phyloP scores from a whole-genome alignment of 441 rosid species.

The Aleurites moluccanus region DNA sequence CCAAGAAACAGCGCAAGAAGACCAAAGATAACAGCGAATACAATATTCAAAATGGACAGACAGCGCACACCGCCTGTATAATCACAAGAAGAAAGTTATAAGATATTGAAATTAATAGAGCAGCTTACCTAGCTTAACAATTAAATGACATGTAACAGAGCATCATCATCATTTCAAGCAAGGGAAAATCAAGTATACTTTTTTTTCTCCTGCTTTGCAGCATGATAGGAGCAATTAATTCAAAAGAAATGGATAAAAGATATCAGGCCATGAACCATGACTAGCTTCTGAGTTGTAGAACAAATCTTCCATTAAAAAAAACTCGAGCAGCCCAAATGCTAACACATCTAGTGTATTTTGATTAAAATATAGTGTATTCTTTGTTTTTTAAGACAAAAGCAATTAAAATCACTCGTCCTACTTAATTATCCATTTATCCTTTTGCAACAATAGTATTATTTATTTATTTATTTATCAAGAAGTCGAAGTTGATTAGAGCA shows the following conservation, averaged over 20 bases:
- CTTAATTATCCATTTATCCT: not conserved
- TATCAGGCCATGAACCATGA: not conserved
- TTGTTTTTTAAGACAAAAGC: conserved; percentile 28
- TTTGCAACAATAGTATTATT: not conserved
- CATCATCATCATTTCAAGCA: not conserved
- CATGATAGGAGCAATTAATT: not conserved
- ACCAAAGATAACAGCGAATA: conserved; percentile 68
- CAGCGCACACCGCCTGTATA: conserved; percentile 82
- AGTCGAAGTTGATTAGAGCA: not conserved
- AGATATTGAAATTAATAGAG: conserved; percentile 34
- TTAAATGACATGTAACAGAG: not conserved
- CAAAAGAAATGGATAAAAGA: not conserved
- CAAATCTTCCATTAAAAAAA: not conserved
- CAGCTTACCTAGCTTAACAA: not conserved
- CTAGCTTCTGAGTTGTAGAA: not conserved
- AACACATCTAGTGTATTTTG: not conserved
- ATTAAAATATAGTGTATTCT: not conserved
- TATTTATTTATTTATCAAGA: not conserved
- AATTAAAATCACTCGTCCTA: not conserved
- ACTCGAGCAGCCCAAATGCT: not conserved
- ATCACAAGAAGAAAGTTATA: conserved; percentile 12
- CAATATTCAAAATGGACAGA: conserved; percentile 62
- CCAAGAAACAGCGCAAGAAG: conserved; percentile 85
- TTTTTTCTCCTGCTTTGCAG: not conserved
- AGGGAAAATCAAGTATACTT: conserved; percentile 38